Evolutionary conservation across 441 rosid species (phyloP), one percentile per base, ranked within the genome.

Genomic region (Arabidopsis lyrata): DNA sequence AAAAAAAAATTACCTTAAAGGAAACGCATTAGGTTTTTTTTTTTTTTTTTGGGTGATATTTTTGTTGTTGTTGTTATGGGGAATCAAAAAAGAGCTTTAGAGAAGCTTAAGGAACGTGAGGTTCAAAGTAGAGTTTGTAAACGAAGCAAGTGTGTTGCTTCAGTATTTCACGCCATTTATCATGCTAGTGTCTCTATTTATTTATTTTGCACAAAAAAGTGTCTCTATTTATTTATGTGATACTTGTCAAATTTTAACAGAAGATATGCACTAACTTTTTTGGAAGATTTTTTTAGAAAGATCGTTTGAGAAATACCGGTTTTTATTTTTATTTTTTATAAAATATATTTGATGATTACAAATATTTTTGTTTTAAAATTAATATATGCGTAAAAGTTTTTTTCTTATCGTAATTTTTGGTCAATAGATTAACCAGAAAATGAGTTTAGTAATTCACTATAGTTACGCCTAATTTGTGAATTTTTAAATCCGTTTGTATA

Each of bases 71-170:
- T 54, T 32, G 27, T 14, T 50, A 56, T 71, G 52, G 68, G 73
- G 54, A 57, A 41, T 3, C 0, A 38, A 63, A 58, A 58, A 44
- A 44, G 67, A 47, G 44, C 69, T 72, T 77, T 77, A 66, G 77
- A 61, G 73, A 59, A 72, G 77, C 81, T 72, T 54, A 77, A 77
- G 77, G 74, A 77, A 77, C 77, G 74, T 77, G 77, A 77, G 74
- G 76, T 77, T 70, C 24, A 71, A 53, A 65, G 77, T 24, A 41
- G 80, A 71, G 80, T 65, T 71, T 77, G 81, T 66, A 59, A 66
- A 72, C 32, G 69, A 77, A 77, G 77, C 81, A 77, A 77, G 81
- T 72, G 77, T 13, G 13, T 44, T 72, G 73, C 68, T 66, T 72
- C 69, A 66, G 53, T 53, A 20, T 66, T 66, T 72, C 81, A 77